Conservation (phyloP, 371 early-diverging fungal species). For the Syncephalis plumigaleata region DNA sequence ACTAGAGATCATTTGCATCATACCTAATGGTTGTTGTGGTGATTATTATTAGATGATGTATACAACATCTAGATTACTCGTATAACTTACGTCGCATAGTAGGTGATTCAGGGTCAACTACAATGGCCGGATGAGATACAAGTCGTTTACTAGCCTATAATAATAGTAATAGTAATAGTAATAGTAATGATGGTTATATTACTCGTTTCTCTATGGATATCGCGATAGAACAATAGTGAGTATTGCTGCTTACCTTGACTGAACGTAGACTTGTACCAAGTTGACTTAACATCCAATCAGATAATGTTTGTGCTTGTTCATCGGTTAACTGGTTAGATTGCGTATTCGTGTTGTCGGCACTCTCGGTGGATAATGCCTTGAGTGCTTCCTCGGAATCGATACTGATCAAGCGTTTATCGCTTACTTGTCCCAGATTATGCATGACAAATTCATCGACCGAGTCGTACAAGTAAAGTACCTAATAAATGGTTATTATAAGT, state of each 20-base stretch:
- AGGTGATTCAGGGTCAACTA: constrained; percentile 56
- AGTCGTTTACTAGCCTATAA: constrained; percentile 20
- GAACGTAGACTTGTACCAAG: constrained; percentile 45
- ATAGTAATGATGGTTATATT: not conserved
- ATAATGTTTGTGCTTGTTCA: constrained; percentile 36
- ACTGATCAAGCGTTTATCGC: constrained; percentile 55
- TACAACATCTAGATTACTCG: too few relatives aligned
- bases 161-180: not conserved
- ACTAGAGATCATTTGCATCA: not conserved
- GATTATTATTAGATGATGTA: constrained; percentile 2
- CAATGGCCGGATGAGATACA: constrained; percentile 54
- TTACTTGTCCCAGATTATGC: constrained; percentile 46
- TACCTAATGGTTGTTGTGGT: too few relatives aligned
- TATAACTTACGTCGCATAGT: constrained; percentile 45
- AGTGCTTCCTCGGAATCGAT: constrained; percentile 17
- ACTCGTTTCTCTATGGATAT: too few relatives aligned
- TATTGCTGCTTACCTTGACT: constrained; percentile 24
- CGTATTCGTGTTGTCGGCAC: constrained; percentile 1
- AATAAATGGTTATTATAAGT: not conserved
- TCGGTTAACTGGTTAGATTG: constrained; percentile 20
- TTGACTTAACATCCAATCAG: constrained; percentile 39
- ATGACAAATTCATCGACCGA: constrained; percentile 85
- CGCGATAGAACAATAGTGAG: too few relatives aligned
- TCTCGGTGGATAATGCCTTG: constrained; percentile 4
- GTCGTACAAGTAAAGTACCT: constrained; percentile 71